Base-by-base conservation (phyloP, 345 rosid species). In the Psidium guajava region DNA sequence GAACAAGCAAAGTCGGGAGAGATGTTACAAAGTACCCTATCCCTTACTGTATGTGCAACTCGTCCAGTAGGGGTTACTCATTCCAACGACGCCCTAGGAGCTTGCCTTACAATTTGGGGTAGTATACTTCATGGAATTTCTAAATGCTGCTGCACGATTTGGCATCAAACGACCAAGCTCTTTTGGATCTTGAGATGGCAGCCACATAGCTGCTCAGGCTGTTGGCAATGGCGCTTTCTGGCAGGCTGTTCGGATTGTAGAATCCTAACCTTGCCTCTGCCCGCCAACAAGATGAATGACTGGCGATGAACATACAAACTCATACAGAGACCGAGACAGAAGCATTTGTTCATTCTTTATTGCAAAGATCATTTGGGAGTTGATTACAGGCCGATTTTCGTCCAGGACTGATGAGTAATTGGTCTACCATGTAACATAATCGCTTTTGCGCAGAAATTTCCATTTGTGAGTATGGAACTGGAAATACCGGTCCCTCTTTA, bases 21-120 rank as follows among this genome's bases (percentile, higher is more conserved):
- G 99, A 98, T 89, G 98, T 92, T 12, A 96, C 99, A 5, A 97
- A 97, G 89, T 95, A 90, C 87, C 99, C 98, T 5, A 88, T 96
- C 69, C 99, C 97, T 5, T 94, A 93, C 82, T 97, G 99, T 52
- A 93, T 97, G 98, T 95, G 99, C 90, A 93, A 89, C 24, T 32
- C 77, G 3, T 69, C 77, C 47, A 32, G 44, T 32, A 69, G 47
- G 47, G 83, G 88, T 81, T 82, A 32, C 24, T 69, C 44, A 69
- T 69, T 8, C 24, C 77, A 69, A 69, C 77, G 6, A 69, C 77
- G 8, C 77, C 2, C 24, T 2, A 36, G 77, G 44, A 69, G 77
- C 44, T 69, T 16, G 77, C 77, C 32, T 32, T 69, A 69, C 42
- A 69, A 69, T 20, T 8, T 69, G 18, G 44, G 77, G 77, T 69